A percentile compares a stretch with the other conserved stretches of the same genome.
Conservation (phyloP, 1,284 basidiomycete species). For the Farysia itapuensis region DNA sequence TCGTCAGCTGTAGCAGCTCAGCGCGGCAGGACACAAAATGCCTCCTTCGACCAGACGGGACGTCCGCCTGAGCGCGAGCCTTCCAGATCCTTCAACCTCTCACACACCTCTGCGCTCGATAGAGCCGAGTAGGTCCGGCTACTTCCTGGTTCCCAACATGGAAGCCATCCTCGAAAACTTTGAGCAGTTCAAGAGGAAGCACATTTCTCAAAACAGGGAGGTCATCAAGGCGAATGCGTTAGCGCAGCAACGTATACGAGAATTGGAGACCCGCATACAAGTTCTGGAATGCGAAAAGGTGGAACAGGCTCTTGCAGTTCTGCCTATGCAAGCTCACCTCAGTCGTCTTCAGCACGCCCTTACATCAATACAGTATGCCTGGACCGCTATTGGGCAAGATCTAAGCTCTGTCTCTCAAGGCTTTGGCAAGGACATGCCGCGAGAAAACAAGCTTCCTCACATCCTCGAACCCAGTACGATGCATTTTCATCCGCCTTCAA, state of each 20-base stretch:
- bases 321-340: slow-evolving; percentile 27
- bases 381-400: slow-evolving; percentile 46
- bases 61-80: slow-evolving; percentile 31
- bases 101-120: slow-evolving; percentile 5
- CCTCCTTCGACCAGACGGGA: slow-evolving; percentile 35
- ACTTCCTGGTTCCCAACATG: slow-evolving; percentile 32
- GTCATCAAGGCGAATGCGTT: slow-evolving; percentile 55
- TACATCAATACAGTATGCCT: slow-evolving; percentile 35
- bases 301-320: slow-evolving; percentile 17
- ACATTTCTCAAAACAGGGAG: slow-evolving; percentile 56
- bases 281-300: slow-evolving; percentile 44
- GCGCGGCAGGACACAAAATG: too few relatives aligned
- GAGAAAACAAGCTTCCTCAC: background rate
- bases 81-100: slow-evolving; percentile 8
- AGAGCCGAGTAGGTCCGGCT: slow-evolving; percentile 22
- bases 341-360: slow-evolving; percentile 43
- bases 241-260: slow-evolving; percentile 47
- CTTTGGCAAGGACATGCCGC: background rate
- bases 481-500: background rate
- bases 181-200: slow-evolving; percentile 55
- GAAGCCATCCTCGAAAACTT: slow-evolving; percentile 55
- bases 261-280: slow-evolving; percentile 50
- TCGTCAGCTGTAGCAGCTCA: too few relatives aligned
- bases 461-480: too few relatives aligned
- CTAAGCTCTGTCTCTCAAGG: too few relatives aligned